A percentile compares a stretch with the other conserved stretches of the same genome.
These are phyloP conservation scores for Rubia balearica DNA, from an alignment of 305 asterid species.

Conservation along the genomic window DNA sequence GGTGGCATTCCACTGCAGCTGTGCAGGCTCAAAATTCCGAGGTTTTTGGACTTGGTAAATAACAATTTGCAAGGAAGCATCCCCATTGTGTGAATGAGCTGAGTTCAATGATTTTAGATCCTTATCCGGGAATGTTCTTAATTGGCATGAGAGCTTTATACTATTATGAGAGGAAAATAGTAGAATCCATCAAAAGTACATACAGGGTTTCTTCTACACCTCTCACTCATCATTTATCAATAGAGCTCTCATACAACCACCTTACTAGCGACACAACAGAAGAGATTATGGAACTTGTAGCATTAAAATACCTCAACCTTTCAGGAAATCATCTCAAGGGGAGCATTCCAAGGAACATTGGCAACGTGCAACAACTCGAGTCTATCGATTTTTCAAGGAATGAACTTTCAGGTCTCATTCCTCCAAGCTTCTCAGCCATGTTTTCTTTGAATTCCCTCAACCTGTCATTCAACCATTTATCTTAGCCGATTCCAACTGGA, in stretches of 20 bases:
- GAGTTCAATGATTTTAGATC: not conserved
- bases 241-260: not conserved
- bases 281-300: not conserved
- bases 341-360: not conserved
- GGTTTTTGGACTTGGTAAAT: not conserved
- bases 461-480: constrained; percentile 26
- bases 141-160: not conserved
- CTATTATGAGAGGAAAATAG: not conserved
- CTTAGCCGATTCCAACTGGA: constrained; percentile 31
- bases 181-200: not conserved
- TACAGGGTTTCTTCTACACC: not conserved
- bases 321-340: not conserved
- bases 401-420: constrained; percentile 26
- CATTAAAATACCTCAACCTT: not conserved
- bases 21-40: not conserved
- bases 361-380: constrained; percentile 14
- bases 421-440: constrained; percentile 23
- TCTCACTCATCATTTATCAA: not conserved
- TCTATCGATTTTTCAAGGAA: constrained; percentile 32
- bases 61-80: constrained; percentile 9
- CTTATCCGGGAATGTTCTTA: constrained; percentile 7
- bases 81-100: not conserved
- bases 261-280: not conserved
- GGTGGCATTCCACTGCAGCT: not conserved
- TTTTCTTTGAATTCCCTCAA: constrained; percentile 21